Percentiles rank a stretch among this genome's conserved stretches.
phyloP scores from a whole-genome alignment of 345 rosid genomes.

The Salix viminalis region DNA sequence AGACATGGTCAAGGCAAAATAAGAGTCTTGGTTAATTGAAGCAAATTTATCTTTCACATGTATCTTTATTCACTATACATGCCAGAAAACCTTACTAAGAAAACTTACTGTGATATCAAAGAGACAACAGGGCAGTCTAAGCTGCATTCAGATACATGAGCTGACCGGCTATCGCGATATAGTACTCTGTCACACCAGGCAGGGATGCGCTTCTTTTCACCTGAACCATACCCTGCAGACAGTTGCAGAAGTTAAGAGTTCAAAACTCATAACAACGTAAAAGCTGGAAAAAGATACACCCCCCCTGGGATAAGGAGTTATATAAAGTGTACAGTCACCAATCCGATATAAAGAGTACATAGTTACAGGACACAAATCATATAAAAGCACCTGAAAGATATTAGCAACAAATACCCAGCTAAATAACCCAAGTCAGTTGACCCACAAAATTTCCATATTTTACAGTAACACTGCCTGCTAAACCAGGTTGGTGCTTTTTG shows the following conservation, averaged over 20 bases:
- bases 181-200: constrained; percentile 99
- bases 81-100: not conserved
- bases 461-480: constrained; percentile 56
- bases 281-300: not conserved
- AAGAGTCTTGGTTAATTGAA: not conserved
- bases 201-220: constrained; percentile 97
- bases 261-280: not conserved
- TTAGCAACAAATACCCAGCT: too few species aligned
- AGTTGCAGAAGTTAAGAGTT: not conserved
- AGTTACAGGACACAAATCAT: not conserved
- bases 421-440: too few species aligned
- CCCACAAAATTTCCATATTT: not conserved
- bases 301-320: not conserved
- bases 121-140: constrained; percentile 87
- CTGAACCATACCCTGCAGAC: constrained; percentile 83
- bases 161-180: constrained; percentile 73
- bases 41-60: not conserved
- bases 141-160: constrained; percentile 61
- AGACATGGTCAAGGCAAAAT: not conserved
- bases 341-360: not conserved
- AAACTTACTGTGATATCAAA: constrained; percentile 61
- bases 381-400: not conserved
- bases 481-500: constrained; percentile 78
- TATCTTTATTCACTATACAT: not conserved
- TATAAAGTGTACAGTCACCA: not conserved